These are phyloP conservation scores for Mucor racemosus DNA, from an alignment of 371 early-diverging fungal genomes.

Conservation along the genomic window DNA sequence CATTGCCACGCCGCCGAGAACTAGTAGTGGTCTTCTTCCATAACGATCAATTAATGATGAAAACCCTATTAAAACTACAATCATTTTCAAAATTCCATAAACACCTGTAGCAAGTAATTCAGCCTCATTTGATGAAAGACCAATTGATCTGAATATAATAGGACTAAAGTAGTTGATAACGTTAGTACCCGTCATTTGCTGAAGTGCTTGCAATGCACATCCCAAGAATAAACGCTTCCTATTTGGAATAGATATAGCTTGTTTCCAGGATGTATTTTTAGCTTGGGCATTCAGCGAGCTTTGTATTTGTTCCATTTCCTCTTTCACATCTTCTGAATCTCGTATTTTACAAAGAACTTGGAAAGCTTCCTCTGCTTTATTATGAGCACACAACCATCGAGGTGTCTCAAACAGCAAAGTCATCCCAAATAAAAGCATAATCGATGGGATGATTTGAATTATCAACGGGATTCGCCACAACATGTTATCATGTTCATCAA, in stretches of 20 bases:
- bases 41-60: constrained; percentile 23
- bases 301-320: constrained; percentile 51
- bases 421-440: constrained; percentile 28
- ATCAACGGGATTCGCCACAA: constrained; percentile 28
- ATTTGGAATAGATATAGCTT: constrained; percentile 19
- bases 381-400: constrained; percentile 28
- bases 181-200: constrained; percentile 35
- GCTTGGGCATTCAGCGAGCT: constrained; percentile 4
- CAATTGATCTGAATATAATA: constrained; percentile 53
- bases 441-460: constrained; percentile 20
- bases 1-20: constrained; percentile 28
- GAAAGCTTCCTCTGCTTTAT: constrained; percentile 58
- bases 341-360: constrained; percentile 80
- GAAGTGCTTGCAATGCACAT: constrained; percentile 28
- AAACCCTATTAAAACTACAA: constrained; percentile 21
- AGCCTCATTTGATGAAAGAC: constrained; percentile 35
- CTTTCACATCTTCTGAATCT: constrained; percentile 73
- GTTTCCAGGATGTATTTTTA: constrained; percentile 17
- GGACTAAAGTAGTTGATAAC: constrained; percentile 58
- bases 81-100: constrained; percentile 37
- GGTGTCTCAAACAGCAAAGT: constrained; percentile 24
- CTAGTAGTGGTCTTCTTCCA: constrained; percentile 29
- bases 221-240: constrained; percentile 32
- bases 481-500: constrained; percentile 18
- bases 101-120: constrained; percentile 50